These are phyloP conservation scores for Whalleya microplaca DNA, from an alignment of 2,329 filamentous ascomycete genomes.

Conservation along the genomic window DNA sequence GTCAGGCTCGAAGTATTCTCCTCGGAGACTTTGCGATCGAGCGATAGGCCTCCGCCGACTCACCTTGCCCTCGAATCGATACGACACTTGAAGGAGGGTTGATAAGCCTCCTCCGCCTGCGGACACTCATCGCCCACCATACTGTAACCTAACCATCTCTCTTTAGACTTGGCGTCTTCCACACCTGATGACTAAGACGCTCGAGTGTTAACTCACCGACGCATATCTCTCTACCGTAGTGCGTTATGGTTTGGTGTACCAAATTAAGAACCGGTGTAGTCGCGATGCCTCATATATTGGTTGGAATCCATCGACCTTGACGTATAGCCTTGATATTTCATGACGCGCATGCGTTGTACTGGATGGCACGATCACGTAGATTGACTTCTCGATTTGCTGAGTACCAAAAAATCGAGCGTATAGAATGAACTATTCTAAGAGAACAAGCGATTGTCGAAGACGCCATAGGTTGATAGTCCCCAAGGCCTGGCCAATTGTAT, in stretches of 20 bases:
- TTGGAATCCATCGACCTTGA: neutral
- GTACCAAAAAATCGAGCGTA: neutral
- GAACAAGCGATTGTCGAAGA: no score
- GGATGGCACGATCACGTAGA: neutral
- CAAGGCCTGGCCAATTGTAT: no score
- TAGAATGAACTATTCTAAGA: neutral
- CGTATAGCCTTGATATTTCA: neutral
- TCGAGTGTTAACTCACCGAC: neutral
- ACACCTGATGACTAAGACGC: neutral
- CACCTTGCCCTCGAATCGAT: neutral
- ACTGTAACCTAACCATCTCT: neutral
- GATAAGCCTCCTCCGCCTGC: neutral
- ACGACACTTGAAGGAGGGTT: neutral
- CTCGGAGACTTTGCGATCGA: neutral
- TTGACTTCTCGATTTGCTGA: neutral
- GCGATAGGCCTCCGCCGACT: neutral
- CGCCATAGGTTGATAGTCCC: no score
- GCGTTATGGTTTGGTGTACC: neutral
- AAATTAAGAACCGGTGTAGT: neutral
- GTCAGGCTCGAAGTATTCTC: neutral
- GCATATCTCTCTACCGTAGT: neutral
- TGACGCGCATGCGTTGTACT: neutral
- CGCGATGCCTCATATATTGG: neutral
- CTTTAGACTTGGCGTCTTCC: neutral
- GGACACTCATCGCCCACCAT: neutral